These are phyloP conservation scores for Penicillium olsonii DNA, from an alignment of 2,329 filamentous ascomycete genomes.

Conservation along the genomic window DNA sequence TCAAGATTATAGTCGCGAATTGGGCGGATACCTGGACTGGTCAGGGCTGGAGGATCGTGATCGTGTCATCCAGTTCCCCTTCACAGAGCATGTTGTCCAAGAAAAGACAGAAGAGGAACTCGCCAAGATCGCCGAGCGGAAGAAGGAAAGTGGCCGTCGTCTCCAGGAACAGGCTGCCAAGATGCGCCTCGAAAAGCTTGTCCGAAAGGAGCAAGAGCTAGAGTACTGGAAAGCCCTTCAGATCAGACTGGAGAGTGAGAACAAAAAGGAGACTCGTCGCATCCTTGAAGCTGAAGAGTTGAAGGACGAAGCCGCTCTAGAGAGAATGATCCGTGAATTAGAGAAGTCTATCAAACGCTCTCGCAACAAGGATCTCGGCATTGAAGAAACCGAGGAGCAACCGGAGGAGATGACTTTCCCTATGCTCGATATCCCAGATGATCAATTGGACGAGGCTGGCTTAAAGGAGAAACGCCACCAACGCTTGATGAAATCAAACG, in stretches of 20 bases:
- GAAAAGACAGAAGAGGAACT: constrained; percentile 96
- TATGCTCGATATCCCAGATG: constrained; percentile 84
- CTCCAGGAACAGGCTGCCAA: constrained; percentile 96
- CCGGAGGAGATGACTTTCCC: constrained; percentile 79
- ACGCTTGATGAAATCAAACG: constrained; percentile 87
- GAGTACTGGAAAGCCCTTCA: constrained; percentile 91
- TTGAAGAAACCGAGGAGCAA: constrained; percentile 77
- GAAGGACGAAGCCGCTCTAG: constrained; percentile 84
- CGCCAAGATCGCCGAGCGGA: constrained; percentile 83
- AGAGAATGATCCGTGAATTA: constrained; percentile 81
- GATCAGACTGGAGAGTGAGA: constrained; percentile 67
- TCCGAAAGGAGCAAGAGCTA: constrained; percentile 92
- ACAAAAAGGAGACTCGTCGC: constrained; percentile 87
- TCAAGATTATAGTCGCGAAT: constrained; percentile 76
- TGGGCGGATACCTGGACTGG: constrained; percentile 81
- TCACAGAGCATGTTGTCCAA: constrained; percentile 82
- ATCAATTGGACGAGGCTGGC: constrained; percentile 86
- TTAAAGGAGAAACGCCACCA: constrained; percentile 93
- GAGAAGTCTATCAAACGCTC: constrained; percentile 88
- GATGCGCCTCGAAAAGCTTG: constrained; percentile 91
- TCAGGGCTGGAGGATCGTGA: constrained; percentile 87
- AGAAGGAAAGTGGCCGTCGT: constrained; percentile 88
- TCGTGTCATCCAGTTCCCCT: constrained; percentile 88
- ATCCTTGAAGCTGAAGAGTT: constrained; percentile 88
- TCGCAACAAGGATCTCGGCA: constrained; percentile 88